Base-by-base conservation (phyloP, 2,329 filamentous ascomycete genomes). In the Didymella glomerata region DNA sequence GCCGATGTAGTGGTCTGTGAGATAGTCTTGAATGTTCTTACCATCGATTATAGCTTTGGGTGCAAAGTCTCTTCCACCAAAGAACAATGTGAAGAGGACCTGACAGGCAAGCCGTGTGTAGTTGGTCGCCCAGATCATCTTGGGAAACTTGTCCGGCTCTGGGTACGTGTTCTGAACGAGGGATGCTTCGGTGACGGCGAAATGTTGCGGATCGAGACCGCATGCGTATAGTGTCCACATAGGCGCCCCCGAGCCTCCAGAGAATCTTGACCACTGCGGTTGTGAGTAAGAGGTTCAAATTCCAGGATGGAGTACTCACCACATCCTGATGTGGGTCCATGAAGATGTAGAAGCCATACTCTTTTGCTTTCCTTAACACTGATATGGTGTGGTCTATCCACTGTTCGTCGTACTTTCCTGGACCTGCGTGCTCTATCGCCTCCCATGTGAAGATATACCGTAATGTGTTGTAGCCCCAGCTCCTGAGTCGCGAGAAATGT, bases 241-340 rank as follows among this genome's bases (percentile, higher is more conserved):
- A 1, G 96, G 95, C 5, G 95, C 95, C 30, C 95, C 95, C 25
- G 94, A 98, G 46, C 95, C 95, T 44, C 95, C 95, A 6, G 91
- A 93, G 73, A 95, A 95, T 54, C 95, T 86, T 32, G 94, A 97
- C 95, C 95, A 99, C 88, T 91, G 66, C 6, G 36, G 11, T 0
- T 9, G 18, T 55, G 27, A 57, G 44, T 18, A 11, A n/a, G 9
- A 18, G 25, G 2, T 13, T 25, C 27, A 13, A 13, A 27, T 11
- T 14, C 16, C 20, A 2, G 28, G 11, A 4, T 32, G 13, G n/a
- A 34, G 28, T 61, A 86, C 88, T 65, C 84, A 92, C 90, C 69
- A 98, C 94, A 81, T 99, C 95, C 82, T 99, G 95, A 77, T 99
- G 95, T 20, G 96, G 94, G 69, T 99, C 96, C 92, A 99, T 97